Evolutionary conservation across 768 basidiomycete genomes (phyloP).

Genomic region (Lenzites betulinus): DNA sequence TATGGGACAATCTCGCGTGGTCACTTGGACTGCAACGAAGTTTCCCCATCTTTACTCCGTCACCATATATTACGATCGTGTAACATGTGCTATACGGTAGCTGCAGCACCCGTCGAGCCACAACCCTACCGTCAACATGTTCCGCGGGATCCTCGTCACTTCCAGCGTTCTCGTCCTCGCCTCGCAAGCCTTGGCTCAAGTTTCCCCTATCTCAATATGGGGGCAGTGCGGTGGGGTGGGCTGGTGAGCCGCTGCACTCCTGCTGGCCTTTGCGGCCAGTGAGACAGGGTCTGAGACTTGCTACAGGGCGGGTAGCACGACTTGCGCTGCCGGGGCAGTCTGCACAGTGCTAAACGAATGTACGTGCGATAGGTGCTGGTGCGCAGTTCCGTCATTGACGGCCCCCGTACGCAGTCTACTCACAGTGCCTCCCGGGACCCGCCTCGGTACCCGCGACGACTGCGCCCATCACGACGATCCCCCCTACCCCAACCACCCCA

Average conservation of each 20-base stretch:
- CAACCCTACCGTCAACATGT: constrained; percentile 2
- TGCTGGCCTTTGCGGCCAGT: not conserved
- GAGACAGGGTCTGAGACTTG: not conserved
- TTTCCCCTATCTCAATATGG: constrained; percentile 26
- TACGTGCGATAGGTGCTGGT: constrained; percentile 12
- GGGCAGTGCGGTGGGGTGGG: constrained; percentile 32
- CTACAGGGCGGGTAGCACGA: constrained; percentile 27
- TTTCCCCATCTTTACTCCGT: constrained; percentile 20
- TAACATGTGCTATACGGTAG: not conserved
- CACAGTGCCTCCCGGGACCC: constrained; percentile 51
- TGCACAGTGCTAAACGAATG: constrained; percentile 29
- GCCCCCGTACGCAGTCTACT: constrained; percentile 43
- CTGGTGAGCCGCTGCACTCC: constrained; percentile 25
- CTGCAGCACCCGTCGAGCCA: not conserved
- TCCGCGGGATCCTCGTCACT: constrained; percentile 1
- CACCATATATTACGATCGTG: not conserved
- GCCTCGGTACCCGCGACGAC: constrained; percentile 16
- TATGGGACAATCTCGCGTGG: constrained; percentile 19
- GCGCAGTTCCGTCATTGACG: constrained; percentile 11
- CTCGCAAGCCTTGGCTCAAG: constrained; percentile 22
- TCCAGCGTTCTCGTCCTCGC: constrained; percentile 15
- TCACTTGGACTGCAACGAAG: constrained; percentile 5
- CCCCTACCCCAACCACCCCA: constrained; percentile 26
- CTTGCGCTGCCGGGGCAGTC: constrained; percentile 25
- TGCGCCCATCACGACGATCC: constrained; percentile 27